Evolutionary conservation across 2,329 filamentous ascomycete species (phyloP), one percentile per base, ranked within the genome.

Genomic region (Monosporascus cannonballus): DNA sequence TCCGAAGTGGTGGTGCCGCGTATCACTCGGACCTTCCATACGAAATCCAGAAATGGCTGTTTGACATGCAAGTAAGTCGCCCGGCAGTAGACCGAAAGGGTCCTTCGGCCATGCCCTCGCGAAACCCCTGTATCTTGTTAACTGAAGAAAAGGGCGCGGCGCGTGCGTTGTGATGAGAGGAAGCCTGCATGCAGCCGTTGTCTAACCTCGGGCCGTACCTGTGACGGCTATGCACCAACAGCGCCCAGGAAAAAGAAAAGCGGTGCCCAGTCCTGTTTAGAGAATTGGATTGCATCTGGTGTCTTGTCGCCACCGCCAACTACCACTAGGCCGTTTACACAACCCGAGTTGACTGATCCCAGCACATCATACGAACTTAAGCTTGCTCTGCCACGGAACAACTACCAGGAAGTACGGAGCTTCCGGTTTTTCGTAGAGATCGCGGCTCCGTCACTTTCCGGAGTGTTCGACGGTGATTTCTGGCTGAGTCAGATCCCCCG

Each of bases 401-500:
- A 55, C 36, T 20, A 38, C 17, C 1, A 49, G n/a, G 46, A 59
- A 53, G 36, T 56, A 20, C 41, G 57, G 46, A 39, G 50, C 54
- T 54, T 57, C 47, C 48, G 38, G 8, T 61, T 54, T 42, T 63
- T 61, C 20, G 37, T 58, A 18, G 48, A 55, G 3, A 50, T 63
- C 2, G 52, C 55, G 1, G 54, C 54, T 0, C 59, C 60, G 2
- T 49, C 42, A 4, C 49, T 63, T 3, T 48, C 60, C 3, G 56
- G 59, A 4, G 49, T 55, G 3, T 55, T 64, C 25, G 55, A 60
- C 30, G 48, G 38, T 15, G 54, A 56, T n/a, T 64, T 64, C 50
- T 64, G 61, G 59, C 36, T 51, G 4, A 34, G 27, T 22, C 44
- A 59, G 15, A 42, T 63, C 9, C 53, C 53, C 2, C 50, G 56